phyloP scores from a whole-genome alignment of 108 stramenopile species.

The Pseudonitzschia multiseries region DNA sequence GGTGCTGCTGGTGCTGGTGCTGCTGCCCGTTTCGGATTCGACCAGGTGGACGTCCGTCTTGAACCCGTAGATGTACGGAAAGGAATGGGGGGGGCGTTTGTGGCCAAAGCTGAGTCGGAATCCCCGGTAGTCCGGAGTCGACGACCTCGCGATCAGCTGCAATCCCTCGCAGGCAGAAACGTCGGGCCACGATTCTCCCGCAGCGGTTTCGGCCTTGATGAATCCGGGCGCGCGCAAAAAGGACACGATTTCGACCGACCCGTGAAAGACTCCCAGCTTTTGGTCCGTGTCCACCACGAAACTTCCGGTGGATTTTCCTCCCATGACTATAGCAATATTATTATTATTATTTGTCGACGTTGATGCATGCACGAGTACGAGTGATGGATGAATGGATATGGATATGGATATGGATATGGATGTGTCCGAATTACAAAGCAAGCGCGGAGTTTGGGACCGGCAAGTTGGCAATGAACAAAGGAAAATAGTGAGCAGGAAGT shows the following conservation, averaged over 20 bases:
- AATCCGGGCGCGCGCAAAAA: slow-evolving; percentile 49
- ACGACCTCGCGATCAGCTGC: slow-evolving; percentile 21
- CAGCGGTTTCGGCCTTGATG: slow-evolving; percentile 23
- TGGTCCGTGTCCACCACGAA: neutral
- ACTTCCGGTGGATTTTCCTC: slow-evolving; percentile 1
- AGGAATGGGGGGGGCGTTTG: slow-evolving; percentile 28
- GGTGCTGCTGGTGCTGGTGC: too few relatives aligned
- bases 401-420: too few relatives aligned
- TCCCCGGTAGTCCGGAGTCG: slow-evolving; percentile 31
- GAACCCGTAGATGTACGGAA: slow-evolving; percentile 37
- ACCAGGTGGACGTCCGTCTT: slow-evolving; percentile 15
- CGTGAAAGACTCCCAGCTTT: slow-evolving; percentile 33
- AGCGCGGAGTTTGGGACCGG: too few relatives aligned
- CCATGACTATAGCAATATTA: slow-evolving; percentile 34
- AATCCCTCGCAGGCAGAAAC: slow-evolving; percentile 36
- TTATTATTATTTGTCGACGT: too few relatives aligned
- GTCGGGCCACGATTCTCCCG: slow-evolving; percentile 24
- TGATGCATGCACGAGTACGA: too few relatives aligned
- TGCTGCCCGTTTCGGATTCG: too few relatives aligned
- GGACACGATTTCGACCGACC: slow-evolving; percentile 40
- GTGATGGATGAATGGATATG: too few relatives aligned
- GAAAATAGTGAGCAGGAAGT: neutral
- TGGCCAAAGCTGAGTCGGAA: slow-evolving; percentile 48
- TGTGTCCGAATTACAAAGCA: too few relatives aligned
- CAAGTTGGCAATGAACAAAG: neutral